phyloP scores from a whole-genome alignment of 495 filamentous ascomycete genomes.

The Collariella sp. region DNA sequence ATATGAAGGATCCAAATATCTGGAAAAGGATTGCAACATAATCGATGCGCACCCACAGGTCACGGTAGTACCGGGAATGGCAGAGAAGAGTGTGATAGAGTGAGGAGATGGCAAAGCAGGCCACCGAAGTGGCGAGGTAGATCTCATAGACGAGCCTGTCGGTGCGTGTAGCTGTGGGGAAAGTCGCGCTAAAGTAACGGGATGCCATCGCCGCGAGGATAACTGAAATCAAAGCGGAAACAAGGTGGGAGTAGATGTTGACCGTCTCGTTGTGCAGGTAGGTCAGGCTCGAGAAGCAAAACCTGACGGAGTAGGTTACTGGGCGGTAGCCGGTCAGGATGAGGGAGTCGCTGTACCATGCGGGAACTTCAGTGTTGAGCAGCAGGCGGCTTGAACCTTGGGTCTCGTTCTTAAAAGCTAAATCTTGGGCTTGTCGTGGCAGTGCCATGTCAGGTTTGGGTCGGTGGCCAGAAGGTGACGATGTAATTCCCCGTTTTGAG shows the following conservation, averaged over 20 bases:
- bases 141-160: conserved; percentile 37
- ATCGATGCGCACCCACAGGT: conserved; percentile 40
- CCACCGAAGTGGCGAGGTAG: conserved; percentile 32
- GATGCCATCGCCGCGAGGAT: conserved; percentile 11
- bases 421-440: too few species aligned
- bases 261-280: conserved; percentile 43
- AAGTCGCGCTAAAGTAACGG: conserved; percentile 19
- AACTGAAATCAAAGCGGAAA: conserved; percentile 26
- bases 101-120: conserved; percentile 36
- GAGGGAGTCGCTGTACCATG: conserved; percentile 9
- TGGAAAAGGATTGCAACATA: conserved; percentile 41
- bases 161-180: conserved; percentile 20
- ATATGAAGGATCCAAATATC: conserved; percentile 41
- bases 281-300: conserved; percentile 52
- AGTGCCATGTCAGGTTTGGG: too few species aligned
- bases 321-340: conserved; percentile 69
- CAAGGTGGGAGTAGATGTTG: conserved; percentile 43
- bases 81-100: conserved; percentile 45
- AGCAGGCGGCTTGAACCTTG: too few species aligned
- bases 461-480: conserved; percentile 21
- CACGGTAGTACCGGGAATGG: conserved; percentile 35
- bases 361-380: conserved; percentile 6
- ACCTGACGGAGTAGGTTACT: conserved; percentile 53
- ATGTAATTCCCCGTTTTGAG: conserved; percentile 22
- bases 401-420: too few species aligned